Evolutionary conservation across 2,329 filamentous ascomycete genomes (phyloP), one percentile per base, ranked within the genome.

Genomic region (Pestalotiopsis sp.): DNA sequence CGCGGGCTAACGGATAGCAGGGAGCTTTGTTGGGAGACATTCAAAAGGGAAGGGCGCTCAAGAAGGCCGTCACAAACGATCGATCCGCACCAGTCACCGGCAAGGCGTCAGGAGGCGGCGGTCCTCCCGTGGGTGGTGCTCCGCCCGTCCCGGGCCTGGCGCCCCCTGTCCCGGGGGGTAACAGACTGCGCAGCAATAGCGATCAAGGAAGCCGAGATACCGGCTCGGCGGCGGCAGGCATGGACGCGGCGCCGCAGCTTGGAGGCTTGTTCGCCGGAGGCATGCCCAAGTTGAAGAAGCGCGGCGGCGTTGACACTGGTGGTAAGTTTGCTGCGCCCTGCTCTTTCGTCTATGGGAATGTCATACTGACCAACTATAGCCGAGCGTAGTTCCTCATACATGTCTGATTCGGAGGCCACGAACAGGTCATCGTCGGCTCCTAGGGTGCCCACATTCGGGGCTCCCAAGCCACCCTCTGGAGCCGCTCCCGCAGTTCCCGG

Each of bases 241-340:
- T 86, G 73, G 88, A 91, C 25, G 81, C 89, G 23, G 89, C 93
- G 62, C 94, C 94, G 12, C 95, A 98, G 78, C 81, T 98, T 12
- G 95, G 85, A 38, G 96, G 96, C 1, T 81, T 99, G 31, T 97
- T 99, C 77, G 94, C 93, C 1, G 95, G 94, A 45, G 96, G 95
- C 49, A 98, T 98, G 89, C 96, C 96, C 2, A 98, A 98, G 83
- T 80, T 99, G 76, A 93, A 93, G 79, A 98, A 97, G 84, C 88
- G 91, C 3, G 92, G 94, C 68, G 92, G 92, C 52, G 85, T 95
- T 69, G 88, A 94, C 80, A 95, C 93, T 1, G 93, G 91, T 78
- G 86, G 86, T 87, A 75, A 75, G 85, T 68, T 68, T 25, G 2
- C 38, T 4, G 31, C 25, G 27, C 63, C 45, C 63, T 56, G 39